Base-by-base conservation (phyloP, 805 yeast species). In the Danielia reshetovae region DNA sequence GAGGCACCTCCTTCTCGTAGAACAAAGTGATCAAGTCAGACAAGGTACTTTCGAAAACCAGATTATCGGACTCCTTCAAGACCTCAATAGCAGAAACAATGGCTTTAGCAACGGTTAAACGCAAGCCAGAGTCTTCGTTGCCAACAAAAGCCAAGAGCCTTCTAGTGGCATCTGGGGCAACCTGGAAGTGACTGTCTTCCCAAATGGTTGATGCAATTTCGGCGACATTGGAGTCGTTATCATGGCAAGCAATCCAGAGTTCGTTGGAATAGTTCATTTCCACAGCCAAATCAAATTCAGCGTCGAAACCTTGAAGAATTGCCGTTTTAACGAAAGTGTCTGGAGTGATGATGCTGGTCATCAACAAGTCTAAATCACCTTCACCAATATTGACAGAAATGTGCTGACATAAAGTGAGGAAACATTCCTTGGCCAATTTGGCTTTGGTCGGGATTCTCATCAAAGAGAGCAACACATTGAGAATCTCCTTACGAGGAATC, bases 361-460 rank as follows among this genome's bases (percentile, higher is more conserved):
- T 60, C 17, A 88, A 61, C 8, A 84, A 54, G 12, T 62, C 48
- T 42, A 86, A 57, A 54, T 90, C 97, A 2, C 50, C 58, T 1
- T 59, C 57, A 0, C 76, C 63, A 32, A 80, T 72, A 34, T 78
- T 74, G 14, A 79, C 68, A 0, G 95, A 75, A 16, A 88, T 77
- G 43, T 81, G 78, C 54, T 85, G 95, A 40, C 89, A 77, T 29
- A 93, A 55, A 0, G 93, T 72, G 33, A 80, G 64, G 55, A 93
- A 74, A 52, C 94, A 84, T 40, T 88, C 97, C 53, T 86, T 86
- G 9, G 93, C 81, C 32, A 78, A 60, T 46, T 88, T 87, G 10
- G 90, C 83, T 49, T 83, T 85, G 0, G 88, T 66, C 9, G 96
- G 85, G 32, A 85, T 63, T 16, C 75, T 68, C 73, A 93, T 70